Conservation (phyloP, 1,284 basidiomycete genomes). For the Gomphus sp. region DNA sequence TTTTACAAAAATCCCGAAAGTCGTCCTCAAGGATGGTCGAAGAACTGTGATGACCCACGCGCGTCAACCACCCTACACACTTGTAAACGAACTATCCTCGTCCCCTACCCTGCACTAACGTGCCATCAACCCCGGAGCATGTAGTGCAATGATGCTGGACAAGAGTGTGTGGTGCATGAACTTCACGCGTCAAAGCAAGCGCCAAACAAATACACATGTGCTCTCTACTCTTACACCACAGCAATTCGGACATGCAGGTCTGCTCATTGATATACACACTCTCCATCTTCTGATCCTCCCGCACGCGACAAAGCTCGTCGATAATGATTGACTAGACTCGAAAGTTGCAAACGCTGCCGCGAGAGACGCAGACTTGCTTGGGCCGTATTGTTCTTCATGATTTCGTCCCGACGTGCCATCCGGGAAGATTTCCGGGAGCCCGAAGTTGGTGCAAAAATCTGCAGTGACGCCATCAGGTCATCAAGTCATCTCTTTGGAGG, state of each 20-base stretch:
- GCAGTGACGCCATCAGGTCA: not conserved
- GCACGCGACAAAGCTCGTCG: conserved; percentile 20
- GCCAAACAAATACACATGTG: conserved; percentile 4
- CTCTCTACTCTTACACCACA: not conserved
- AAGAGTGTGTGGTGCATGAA: not conserved
- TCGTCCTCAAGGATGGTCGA: conserved; percentile 1
- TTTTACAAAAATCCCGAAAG: not conserved
- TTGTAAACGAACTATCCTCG: not conserved
- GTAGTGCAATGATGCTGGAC: not conserved
- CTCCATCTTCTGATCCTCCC: conserved; percentile 12
- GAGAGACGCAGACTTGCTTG: not conserved
- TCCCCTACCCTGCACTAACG: not conserved
- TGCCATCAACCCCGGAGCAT: not conserved
- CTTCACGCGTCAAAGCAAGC: conserved; percentile 1
- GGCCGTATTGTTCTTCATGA: conserved; percentile 29
- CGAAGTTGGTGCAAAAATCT: conserved; percentile 65
- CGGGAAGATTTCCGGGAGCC: conserved; percentile 42
- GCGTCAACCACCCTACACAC: conserved; percentile 8
- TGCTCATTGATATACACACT: conserved; percentile 7
- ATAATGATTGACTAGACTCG: conserved; percentile 27
- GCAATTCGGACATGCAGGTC: not conserved
- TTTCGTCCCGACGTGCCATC: conserved; percentile 38
- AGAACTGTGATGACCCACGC: conserved; percentile 1
- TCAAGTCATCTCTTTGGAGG: not conserved
- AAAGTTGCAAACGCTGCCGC: conserved; percentile 22